Evolutionary conservation across 352 stramenopile species (phyloP), one percentile per base, ranked within the genome.

Genomic region (Blastocystis sp.): DNA sequence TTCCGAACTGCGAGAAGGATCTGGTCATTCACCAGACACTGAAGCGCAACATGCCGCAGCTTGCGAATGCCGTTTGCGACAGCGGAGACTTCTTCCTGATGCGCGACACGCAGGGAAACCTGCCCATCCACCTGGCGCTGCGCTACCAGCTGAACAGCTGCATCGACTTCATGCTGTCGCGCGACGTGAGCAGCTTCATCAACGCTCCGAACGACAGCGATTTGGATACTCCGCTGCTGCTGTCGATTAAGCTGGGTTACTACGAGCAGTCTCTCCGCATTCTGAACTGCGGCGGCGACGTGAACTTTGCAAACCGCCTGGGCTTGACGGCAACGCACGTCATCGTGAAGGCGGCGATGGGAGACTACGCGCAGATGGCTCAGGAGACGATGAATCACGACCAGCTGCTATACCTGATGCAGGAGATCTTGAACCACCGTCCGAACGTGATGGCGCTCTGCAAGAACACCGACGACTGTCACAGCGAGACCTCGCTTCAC

Each of bases 121-220:
- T 63, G 18, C 75, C 75, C 32, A 76, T 85, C 40, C 75, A 85
- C 48, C 40, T 85, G 14, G 75, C 75, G 6, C 38, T 85, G 4
- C 16, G 32, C 18, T 29, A 72, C 38, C 40, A 76, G 16, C 48
- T 85, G 24, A 24, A 69, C 51, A 21, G n/a, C 8, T 76, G 38
- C 51, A 65, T 85, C 32, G 32, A 85, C 11, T 61, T 48, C 6
- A 27, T 85, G 16, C 27, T 85, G 4, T 38, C 57, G 29, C 34
- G 42, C 40, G 36, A 24, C 21, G 75, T 72, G 18, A 21, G 18
- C 2, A 44, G 38, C 27, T 85, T 76, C 27, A 72, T 85, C 29
- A 72, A 69, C 36, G 44, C 24, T 7, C 38, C 48, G 24, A 85
- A 85, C 40, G 38, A 46, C 18, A 24, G 8, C 6, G 51, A 69